Percentiles rank a stretch among this genome's conserved stretches.
Conservation (phyloP, 2,329 filamentous ascomycete species). For the Xenosphaeropsis pyriputrescens region DNA sequence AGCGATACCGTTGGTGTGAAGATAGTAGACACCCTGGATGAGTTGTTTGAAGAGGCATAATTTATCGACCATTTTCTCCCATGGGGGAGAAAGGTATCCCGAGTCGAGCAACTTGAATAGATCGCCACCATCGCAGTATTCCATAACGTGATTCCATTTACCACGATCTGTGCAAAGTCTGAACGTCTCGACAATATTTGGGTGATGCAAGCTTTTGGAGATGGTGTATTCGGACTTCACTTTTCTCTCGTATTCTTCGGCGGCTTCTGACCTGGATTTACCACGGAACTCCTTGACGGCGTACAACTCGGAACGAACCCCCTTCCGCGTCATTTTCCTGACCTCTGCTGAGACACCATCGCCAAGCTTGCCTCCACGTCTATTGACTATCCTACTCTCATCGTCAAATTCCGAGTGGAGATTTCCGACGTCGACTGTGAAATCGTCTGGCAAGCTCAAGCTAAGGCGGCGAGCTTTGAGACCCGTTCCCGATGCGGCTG, state of each 20-base stretch:
- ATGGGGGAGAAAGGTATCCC: constrained; percentile 43
- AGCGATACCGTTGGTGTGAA: constrained; percentile 73
- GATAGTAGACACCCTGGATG: constrained; percentile 65
- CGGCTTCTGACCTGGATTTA: constrained; percentile 53
- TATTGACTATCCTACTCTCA: constrained; percentile 54
- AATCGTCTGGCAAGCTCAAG: constrained; percentile 58
- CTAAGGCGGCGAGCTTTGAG: constrained; percentile 70
- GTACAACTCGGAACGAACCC: constrained; percentile 48
- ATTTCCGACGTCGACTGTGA: constrained; percentile 55
- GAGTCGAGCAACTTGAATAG: constrained; percentile 62
- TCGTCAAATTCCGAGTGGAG: constrained; percentile 57
- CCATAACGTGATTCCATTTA: constrained; percentile 87
- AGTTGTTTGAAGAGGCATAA: constrained; percentile 84
- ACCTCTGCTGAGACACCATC: constrained; percentile 76
- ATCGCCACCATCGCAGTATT: constrained; percentile 75
- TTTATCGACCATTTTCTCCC: constrained; percentile 53
- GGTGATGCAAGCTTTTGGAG: constrained; percentile 70
- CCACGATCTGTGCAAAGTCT: constrained; percentile 60
- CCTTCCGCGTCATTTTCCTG: constrained; percentile 63
- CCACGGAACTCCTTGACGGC: constrained; percentile 81
- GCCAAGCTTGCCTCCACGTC: constrained; percentile 61
- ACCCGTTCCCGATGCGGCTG: constrained; percentile 56
- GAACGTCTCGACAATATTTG: constrained; percentile 73
- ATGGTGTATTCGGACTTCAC: constrained; percentile 87
- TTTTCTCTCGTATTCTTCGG: constrained; percentile 70